Percentiles rank a stretch among this genome's conserved stretches.
phyloP scores from a whole-genome alignment of 1,284 basidiomycete genomes.

The Moniliophthora roreri region DNA sequence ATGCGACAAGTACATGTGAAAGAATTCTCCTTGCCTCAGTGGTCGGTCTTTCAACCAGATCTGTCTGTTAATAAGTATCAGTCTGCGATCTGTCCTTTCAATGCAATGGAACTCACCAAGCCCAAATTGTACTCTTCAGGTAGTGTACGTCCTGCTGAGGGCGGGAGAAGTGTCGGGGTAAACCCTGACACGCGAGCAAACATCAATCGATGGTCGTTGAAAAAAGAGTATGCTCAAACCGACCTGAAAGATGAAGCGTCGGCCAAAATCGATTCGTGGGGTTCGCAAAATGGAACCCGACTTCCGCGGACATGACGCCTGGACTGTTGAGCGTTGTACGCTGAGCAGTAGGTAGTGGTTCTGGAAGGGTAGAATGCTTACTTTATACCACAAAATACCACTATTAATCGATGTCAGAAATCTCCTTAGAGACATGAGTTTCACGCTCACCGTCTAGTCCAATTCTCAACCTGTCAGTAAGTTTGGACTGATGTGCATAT shows the following conservation, averaged over 20 bases:
- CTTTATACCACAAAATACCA: slow-evolving; percentile 10
- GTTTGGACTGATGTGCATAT: slow-evolving; percentile 4
- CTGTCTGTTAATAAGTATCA: neutral
- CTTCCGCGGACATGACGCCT: neutral
- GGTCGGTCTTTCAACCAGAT: slow-evolving; percentile 6
- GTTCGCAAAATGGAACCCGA: neutral
- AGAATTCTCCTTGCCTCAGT: neutral
- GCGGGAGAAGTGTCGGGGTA: neutral
- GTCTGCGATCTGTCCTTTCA: neutral
- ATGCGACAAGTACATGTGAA: neutral
- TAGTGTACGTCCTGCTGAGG: neutral
- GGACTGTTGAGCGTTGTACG: neutral
- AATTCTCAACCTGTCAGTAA: slow-evolving; percentile 1
- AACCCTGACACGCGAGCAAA: neutral
- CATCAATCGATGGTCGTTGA: neutral
- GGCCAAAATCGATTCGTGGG: neutral
- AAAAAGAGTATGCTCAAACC: neutral
- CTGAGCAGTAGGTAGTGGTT: no score
- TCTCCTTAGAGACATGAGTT: no score
- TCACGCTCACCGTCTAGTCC: slow-evolving; percentile 6
- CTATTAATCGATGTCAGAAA: neutral
- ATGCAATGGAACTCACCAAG: neutral
- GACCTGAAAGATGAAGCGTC: neutral
- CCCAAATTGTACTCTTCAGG: neutral
- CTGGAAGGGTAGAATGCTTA: neutral